Conservation (phyloP, 192 early-diverging fungal genomes). For the Cetraspora pellucida region DNA sequence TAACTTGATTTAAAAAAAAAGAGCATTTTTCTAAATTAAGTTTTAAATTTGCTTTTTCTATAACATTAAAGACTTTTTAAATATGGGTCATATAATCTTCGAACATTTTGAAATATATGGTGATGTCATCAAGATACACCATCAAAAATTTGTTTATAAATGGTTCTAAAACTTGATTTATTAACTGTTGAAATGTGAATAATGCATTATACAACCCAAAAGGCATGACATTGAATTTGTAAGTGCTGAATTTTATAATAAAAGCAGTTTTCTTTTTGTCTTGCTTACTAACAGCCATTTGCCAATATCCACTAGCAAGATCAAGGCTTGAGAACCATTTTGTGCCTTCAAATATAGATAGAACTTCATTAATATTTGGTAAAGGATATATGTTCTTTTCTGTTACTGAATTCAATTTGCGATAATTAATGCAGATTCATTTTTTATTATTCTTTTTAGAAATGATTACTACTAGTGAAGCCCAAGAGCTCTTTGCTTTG, state of each 20-base stretch:
- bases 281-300: slow-evolving; percentile 28
- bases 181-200: slow-evolving; percentile 40
- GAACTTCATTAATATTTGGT: slow-evolving; percentile 49
- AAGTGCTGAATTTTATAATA: slow-evolving; percentile 38
- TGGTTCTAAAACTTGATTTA: slow-evolving; percentile 41
- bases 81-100: slow-evolving; percentile 42
- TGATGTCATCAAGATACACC: slow-evolving; percentile 51
- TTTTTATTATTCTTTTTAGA: slow-evolving; percentile 51
- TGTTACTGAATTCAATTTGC: slow-evolving; percentile 46
- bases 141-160: slow-evolving; percentile 36
- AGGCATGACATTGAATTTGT: slow-evolving; percentile 45
- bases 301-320: slow-evolving; percentile 34
- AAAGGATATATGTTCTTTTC: slow-evolving; percentile 46
- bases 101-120: slow-evolving; percentile 39
- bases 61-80: not conserved
- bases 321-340: slow-evolving; percentile 46
- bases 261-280: slow-evolving; percentile 41
- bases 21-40: not conserved
- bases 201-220: slow-evolving; percentile 49
- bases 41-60: not conserved
- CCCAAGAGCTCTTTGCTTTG: not conserved
- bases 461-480: slow-evolving; percentile 39
- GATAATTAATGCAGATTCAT: too few relatives aligned
- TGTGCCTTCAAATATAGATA: slow-evolving; percentile 38
- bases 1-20: not conserved